Conservation (phyloP, 345 rosid species). For the Viola odorata region DNA sequence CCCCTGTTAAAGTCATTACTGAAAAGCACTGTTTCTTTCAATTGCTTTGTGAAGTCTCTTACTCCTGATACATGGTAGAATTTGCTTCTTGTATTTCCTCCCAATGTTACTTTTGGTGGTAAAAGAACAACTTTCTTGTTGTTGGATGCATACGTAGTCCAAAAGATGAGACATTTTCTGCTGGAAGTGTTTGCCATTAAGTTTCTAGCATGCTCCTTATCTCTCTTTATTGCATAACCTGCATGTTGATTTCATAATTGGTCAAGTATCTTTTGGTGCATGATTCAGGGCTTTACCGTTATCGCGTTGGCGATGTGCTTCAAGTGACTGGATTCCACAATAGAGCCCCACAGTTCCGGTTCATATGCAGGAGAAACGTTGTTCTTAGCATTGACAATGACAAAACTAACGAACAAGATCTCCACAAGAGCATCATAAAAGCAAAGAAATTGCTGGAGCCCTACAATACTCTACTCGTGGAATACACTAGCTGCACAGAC, state of each 20-base stretch:
- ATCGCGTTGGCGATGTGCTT: constrained; percentile 61
- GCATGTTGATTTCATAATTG: no score
- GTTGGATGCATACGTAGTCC: no score
- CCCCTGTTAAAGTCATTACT: not conserved
- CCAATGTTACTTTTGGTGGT: not conserved
- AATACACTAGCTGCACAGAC: constrained; percentile 58
- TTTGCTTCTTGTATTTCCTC: no score
- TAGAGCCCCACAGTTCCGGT: constrained; percentile 55
- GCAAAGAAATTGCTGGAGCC: constrained; percentile 53
- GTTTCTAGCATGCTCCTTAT: not conserved
- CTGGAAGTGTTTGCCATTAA: no score
- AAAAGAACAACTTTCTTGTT: not conserved
- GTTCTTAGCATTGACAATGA: constrained; percentile 61
- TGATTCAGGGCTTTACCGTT: constrained; percentile 44
- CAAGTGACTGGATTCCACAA: constrained; percentile 59
- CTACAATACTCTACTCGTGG: constrained; percentile 41
- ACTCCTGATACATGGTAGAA: not conserved
- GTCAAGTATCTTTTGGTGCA: not conserved
- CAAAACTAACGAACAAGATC: constrained; percentile 63
- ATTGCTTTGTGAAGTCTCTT: not conserved
- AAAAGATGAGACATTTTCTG: no score
- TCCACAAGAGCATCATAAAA: constrained; percentile 42
- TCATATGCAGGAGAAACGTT: constrained; percentile 61
- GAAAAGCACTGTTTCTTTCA: not conserved
- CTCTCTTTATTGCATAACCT: no score